Conservation (phyloP, 1,284 basidiomycete genomes). For the Ceratobasidium papillatum region DNA sequence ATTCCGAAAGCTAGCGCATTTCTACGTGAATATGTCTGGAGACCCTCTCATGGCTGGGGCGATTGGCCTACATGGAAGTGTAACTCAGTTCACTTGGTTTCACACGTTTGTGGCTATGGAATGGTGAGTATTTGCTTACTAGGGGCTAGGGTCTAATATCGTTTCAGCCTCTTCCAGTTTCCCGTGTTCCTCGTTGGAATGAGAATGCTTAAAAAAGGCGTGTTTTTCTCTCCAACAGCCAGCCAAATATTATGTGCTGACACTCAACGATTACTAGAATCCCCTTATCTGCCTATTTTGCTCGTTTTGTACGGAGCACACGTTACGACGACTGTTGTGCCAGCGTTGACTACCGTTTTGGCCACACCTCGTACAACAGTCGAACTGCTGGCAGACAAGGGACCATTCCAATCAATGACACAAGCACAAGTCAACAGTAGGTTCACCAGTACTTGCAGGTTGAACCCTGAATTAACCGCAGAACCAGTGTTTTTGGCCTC, state of each 20-base stretch:
- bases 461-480: background rate
- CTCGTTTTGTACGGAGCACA: slow-evolving; percentile 31
- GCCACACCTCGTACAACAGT: slow-evolving; percentile 18
- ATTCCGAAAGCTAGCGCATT: slow-evolving; percentile 50
- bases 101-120: slow-evolving; percentile 70
- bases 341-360: slow-evolving; percentile 28
- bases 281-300: slow-evolving; percentile 20
- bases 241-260: background rate
- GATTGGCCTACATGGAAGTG: slow-evolving; percentile 56
- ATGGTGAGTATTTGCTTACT: slow-evolving; percentile 46
- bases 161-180: slow-evolving; percentile 71
- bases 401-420: slow-evolving; percentile 21
- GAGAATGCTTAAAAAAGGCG: slow-evolving; percentile 71
- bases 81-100: slow-evolving; percentile 63
- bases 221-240: slow-evolving; percentile 43
- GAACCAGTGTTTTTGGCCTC: slow-evolving; percentile 29
- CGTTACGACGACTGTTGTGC: slow-evolving; percentile 31
- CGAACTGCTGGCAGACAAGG: background rate
- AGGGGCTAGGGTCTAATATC: background rate
- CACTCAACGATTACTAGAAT: background rate
- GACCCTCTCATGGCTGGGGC: slow-evolving; percentile 71
- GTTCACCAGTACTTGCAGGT: background rate
- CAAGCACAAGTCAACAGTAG: slow-evolving; percentile 25
- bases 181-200: slow-evolving; percentile 78
- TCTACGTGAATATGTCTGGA: slow-evolving; percentile 62